Percentiles rank a stretch among this genome's conserved stretches.
phyloP scores from a whole-genome alignment of 2,329 filamentous ascomycete species.

The Fusarium transvaalense region DNA sequence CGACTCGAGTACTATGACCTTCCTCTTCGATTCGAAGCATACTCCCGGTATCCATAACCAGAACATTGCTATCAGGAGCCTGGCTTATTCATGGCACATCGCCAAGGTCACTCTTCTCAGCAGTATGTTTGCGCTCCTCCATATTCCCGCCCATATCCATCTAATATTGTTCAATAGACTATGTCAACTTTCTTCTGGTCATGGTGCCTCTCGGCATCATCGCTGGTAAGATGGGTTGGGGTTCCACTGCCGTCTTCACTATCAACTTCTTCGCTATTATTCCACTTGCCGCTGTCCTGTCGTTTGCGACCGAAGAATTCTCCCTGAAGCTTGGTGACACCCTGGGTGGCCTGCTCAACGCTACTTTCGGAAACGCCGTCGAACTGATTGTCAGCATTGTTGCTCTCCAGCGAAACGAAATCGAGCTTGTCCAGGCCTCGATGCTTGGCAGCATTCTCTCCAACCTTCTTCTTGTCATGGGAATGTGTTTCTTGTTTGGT shows the following conservation, averaged over 20 bases:
- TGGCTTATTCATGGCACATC: slow-evolving; percentile 66
- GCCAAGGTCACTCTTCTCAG: slow-evolving; percentile 69
- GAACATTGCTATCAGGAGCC: slow-evolving; percentile 59
- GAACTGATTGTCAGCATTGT: slow-evolving; percentile 92
- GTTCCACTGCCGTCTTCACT: slow-evolving; percentile 75
- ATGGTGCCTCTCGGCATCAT: slow-evolving; percentile 80
- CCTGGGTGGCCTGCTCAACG: slow-evolving; percentile 79
- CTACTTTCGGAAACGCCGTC: slow-evolving; percentile 84
- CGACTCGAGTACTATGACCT: slow-evolving; percentile 47
- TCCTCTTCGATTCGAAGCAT: slow-evolving; percentile 63
- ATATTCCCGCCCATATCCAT: background rate
- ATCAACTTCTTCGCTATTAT: slow-evolving; percentile 87
- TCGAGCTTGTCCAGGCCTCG: slow-evolving; percentile 95
- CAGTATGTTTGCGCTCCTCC: slow-evolving; percentile 60
- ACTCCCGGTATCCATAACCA: slow-evolving; percentile 66
- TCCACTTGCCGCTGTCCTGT: slow-evolving; percentile 78
- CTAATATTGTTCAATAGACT: slow-evolving; percentile 56
- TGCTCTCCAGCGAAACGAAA: slow-evolving; percentile 85
- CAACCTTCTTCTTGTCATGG: slow-evolving; percentile 89
- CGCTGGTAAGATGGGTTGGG: slow-evolving; percentile 72
- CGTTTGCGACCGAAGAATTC: slow-evolving; percentile 83
- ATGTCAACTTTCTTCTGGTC: slow-evolving; percentile 78
- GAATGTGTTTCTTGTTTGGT: slow-evolving; percentile 83
- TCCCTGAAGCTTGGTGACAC: slow-evolving; percentile 79
- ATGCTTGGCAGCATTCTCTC: slow-evolving; percentile 97